Conservation (phyloP, 2,329 filamentous ascomycete genomes). For the Trichothecium sympodiale region DNA sequence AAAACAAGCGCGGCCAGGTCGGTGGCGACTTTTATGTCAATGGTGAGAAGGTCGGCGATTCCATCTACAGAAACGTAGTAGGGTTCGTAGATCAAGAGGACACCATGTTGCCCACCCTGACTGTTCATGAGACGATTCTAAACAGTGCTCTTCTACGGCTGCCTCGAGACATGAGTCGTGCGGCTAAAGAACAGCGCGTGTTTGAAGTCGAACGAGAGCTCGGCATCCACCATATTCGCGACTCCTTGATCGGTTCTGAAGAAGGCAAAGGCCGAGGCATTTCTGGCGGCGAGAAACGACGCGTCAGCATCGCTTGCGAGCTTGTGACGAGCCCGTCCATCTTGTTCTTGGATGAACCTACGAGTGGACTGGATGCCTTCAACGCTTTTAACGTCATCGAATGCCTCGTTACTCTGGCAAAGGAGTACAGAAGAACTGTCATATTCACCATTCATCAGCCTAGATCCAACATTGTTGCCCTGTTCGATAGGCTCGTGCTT, state of each 20-base stretch:
- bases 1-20: conserved; percentile 82
- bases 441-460: conserved; percentile 98
- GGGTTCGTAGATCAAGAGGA: conserved; percentile 98
- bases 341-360: conserved; percentile 92
- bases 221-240: conserved; percentile 85
- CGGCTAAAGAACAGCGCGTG: conserved; percentile 83
- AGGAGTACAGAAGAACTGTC: conserved; percentile 92
- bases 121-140: conserved; percentile 94
- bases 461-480: conserved; percentile 91
- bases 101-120: conserved; percentile 89
- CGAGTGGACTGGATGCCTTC: conserved; percentile 88
- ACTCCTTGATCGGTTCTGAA: conserved; percentile 92
- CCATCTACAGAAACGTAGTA: conserved; percentile 82
- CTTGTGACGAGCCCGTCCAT: conserved; percentile 96
- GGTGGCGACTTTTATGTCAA: conserved; percentile 84
- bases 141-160: conserved; percentile 86
- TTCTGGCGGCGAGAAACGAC: conserved; percentile 90
- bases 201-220: conserved; percentile 92
- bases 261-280: conserved; percentile 91
- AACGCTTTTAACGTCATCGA: conserved; percentile 98
- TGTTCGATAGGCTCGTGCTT: conserved; percentile 90
- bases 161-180: conserved; percentile 80
- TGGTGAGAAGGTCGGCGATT: conserved; percentile 75
- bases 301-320: conserved; percentile 95
- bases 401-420: conserved; percentile 86